Conservation (phyloP, 108 stramenopile species). For the Asterionellopsis glacialis region DNA sequence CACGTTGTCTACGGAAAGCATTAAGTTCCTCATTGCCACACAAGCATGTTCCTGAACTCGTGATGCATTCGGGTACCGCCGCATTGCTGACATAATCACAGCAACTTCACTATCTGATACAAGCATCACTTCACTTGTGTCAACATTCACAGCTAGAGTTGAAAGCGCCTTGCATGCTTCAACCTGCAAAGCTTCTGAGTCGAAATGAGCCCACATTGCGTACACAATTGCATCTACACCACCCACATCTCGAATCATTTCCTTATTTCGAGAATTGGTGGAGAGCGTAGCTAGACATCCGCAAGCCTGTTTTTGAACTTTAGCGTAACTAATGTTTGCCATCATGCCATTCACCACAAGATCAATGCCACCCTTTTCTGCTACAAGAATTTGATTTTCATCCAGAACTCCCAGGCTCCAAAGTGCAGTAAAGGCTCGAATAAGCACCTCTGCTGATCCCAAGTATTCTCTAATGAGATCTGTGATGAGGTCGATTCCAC, state of each 20-base stretch:
- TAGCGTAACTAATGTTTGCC: slow-evolving; percentile 28
- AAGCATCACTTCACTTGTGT: slow-evolving; percentile 35
- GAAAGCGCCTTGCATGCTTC: slow-evolving; percentile 37
- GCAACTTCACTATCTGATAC: slow-evolving; percentile 22
- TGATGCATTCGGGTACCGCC: slow-evolving; percentile 24
- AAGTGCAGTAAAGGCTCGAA: slow-evolving; percentile 31
- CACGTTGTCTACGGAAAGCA: slow-evolving; percentile 28
- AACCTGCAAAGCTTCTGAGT: slow-evolving; percentile 19
- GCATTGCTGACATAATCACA: slow-evolving; percentile 39
- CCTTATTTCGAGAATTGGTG: slow-evolving; percentile 24
- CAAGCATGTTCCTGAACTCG: slow-evolving; percentile 33
- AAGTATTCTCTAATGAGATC: slow-evolving; percentile 28
- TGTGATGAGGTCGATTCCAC: slow-evolving; percentile 26
- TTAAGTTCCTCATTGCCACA: slow-evolving; percentile 31
- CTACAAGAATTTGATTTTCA: slow-evolving; percentile 25
- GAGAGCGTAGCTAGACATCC: slow-evolving; percentile 37
- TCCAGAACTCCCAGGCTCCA: slow-evolving; percentile 39
- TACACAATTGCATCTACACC: slow-evolving; percentile 36
- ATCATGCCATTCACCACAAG: slow-evolving; percentile 38
- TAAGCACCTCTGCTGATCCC: slow-evolving; percentile 27
- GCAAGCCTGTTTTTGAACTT: slow-evolving; percentile 48
- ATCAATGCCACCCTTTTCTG: slow-evolving; percentile 19
- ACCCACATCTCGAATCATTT: slow-evolving; percentile 25
- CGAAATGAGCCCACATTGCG: slow-evolving; percentile 39
- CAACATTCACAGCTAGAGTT: slow-evolving; percentile 24